Conservation (phyloP, 768 basidiomycete genomes). For the Rhizopogon vinicolor region DNA sequence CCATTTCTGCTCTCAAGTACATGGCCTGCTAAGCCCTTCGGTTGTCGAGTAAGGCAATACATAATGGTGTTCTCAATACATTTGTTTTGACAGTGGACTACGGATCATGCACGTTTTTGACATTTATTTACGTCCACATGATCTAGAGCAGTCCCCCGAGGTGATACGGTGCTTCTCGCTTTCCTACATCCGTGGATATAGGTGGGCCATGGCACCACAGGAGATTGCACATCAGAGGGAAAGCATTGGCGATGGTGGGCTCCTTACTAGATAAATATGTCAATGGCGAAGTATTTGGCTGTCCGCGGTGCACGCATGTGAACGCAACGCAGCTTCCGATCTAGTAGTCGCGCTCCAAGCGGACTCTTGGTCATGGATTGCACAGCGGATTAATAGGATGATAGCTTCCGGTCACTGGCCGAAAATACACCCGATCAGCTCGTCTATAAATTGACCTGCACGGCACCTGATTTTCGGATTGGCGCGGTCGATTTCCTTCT, state of each 20-base stretch:
- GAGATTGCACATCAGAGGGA: not conserved
- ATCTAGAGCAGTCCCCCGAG: slow-evolving; percentile 4
- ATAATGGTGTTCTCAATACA: not conserved
- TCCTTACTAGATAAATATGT: not conserved
- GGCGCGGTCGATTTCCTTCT: slow-evolving; percentile 8
- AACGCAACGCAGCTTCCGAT: not conserved
- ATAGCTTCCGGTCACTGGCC: not conserved
- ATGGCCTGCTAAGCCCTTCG: not conserved
- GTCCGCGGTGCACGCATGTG: not conserved
- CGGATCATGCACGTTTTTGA: not conserved
- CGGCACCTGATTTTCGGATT: slow-evolving; percentile 18
- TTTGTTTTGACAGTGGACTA: not conserved
- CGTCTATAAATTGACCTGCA: not conserved
- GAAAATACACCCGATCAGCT: not conserved
- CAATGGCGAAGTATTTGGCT: no score
- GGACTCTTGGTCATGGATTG: slow-evolving; percentile 10
- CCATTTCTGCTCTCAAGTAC: not conserved
- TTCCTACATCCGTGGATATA: slow-evolving; percentile 25
- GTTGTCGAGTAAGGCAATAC: not conserved
- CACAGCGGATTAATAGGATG: not conserved
- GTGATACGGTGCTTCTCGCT: slow-evolving; percentile 3
- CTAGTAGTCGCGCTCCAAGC: slow-evolving; percentile 13
- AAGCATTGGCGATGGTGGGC: not conserved
- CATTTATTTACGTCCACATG: slow-evolving; percentile 5
- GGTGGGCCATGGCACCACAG: not conserved